Conservation (phyloP, 306 rosid genomes). For the Rosa multiflora region DNA sequence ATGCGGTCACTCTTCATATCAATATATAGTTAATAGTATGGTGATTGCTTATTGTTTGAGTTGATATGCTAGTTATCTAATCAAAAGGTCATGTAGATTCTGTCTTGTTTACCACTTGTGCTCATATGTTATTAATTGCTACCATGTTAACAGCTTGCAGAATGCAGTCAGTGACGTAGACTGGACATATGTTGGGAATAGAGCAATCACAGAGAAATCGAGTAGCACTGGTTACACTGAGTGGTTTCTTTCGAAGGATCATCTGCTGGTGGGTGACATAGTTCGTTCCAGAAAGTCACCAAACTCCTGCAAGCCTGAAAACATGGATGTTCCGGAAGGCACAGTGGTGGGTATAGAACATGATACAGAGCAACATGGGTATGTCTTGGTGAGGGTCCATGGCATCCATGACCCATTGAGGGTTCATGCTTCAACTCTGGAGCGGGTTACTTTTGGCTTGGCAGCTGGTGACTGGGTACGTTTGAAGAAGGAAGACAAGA, state of each 20-base stretch:
- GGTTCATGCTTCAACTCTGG: conserved; percentile 57
- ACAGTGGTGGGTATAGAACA: conserved; percentile 69
- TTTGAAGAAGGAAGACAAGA: conserved; percentile 52
- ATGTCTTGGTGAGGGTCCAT: conserved; percentile 72
- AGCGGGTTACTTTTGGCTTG: conserved; percentile 73
- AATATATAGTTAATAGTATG: neutral
- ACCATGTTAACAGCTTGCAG: conserved; percentile 55
- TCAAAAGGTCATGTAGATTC: neutral
- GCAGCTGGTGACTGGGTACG: conserved; percentile 85
- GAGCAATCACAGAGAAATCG: conserved; percentile 45
- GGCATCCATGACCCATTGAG: conserved; percentile 82
- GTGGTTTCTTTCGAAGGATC: conserved; percentile 87
- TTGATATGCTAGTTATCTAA: neutral
- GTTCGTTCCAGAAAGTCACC: conserved; percentile 82
- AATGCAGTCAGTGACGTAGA: conserved; percentile 53
- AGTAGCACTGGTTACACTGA: conserved; percentile 50
- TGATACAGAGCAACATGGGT: conserved; percentile 46
- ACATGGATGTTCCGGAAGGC: conserved; percentile 83
- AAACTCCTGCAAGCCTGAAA: conserved; percentile 63
- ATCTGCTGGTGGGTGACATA: conserved; percentile 71
- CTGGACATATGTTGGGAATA: conserved; percentile 57
- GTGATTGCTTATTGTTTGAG: neutral
- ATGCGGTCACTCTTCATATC: no score
- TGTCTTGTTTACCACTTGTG: neutral
- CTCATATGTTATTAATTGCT: conserved; percentile 21